Conservation (phyloP, 2,329 filamentous ascomycete species). For the Lecanicillium sp. region DNA sequence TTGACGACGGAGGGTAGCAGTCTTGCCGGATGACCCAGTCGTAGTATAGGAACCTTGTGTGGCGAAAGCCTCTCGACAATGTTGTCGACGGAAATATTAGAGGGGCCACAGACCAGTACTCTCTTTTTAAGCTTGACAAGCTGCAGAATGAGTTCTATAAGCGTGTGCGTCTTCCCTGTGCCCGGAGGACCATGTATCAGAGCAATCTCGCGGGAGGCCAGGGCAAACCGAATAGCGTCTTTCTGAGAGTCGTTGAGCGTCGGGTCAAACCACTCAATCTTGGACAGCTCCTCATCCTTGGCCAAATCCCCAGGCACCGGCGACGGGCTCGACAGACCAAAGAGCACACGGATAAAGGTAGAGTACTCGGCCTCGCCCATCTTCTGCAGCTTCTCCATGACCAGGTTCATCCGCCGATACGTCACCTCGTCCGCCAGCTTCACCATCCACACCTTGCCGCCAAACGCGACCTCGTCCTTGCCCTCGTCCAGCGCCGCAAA, state of each 20-base stretch:
- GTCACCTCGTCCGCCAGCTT: conserved; percentile 66
- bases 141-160: conserved; percentile 94
- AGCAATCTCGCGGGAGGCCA: conserved; percentile 74
- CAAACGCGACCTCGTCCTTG: conserved; percentile 39
- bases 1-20: conserved; percentile 80
- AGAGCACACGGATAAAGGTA: conserved; percentile 54
- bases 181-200: conserved; percentile 93
- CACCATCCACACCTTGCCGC: conserved; percentile 54
- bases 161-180: conserved; percentile 94
- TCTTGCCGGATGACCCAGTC: conserved; percentile 87
- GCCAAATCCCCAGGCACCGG: conserved; percentile 37
- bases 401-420: conserved; percentile 58
- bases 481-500: conserved; percentile 66
- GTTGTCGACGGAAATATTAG: conserved; percentile 96
- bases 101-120: conserved; percentile 89
- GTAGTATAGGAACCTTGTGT: conserved; percentile 79
- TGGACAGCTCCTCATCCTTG: conserved; percentile 37
- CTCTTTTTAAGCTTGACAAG: conserved; percentile 67
- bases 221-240: conserved; percentile 70
- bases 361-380: conserved; percentile 55
- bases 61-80: conserved; percentile 87
- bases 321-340: conserved; percentile 51
- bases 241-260: conserved; percentile 61
- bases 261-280: conserved; percentile 55
- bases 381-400: conserved; percentile 53